Evolutionary conservation across 2,329 filamentous ascomycete species (phyloP).

Genomic region (Exophiala bonariae): DNA sequence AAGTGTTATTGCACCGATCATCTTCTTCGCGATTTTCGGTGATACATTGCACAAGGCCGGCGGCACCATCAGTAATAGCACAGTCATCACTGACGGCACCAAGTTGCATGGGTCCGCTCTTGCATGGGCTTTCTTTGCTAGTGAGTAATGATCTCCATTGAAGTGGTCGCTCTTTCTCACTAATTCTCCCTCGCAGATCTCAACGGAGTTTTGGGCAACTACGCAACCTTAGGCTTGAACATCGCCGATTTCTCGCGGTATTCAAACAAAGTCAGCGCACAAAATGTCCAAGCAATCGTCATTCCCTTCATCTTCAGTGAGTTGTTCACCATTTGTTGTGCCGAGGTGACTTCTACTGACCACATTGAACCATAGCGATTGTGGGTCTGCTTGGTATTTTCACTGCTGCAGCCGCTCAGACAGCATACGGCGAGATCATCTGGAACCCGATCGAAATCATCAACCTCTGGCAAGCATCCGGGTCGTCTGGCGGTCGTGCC

Average conservation of each 20-base stretch:
- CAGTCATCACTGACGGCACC: slow-evolving; percentile 21
- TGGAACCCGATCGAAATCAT: slow-evolving; percentile 25
- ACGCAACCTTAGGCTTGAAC: slow-evolving; percentile 25
- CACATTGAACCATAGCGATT: slow-evolving; percentile 13
- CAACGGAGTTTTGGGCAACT: slow-evolving; percentile 26
- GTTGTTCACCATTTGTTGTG: too few species aligned
- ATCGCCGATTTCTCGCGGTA: slow-evolving; percentile 28
- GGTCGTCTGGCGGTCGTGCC: slow-evolving; percentile 20
- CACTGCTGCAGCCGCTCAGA: slow-evolving; percentile 22
- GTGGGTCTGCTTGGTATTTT: slow-evolving; percentile 25
- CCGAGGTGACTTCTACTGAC: slow-evolving; percentile 10
- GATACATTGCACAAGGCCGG: slow-evolving; percentile 21
- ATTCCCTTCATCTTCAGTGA: slow-evolving; percentile 25
- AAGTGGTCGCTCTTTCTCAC: neutral
- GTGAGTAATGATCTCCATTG: slow-evolving; percentile 12
- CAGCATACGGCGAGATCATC: slow-evolving; percentile 18
- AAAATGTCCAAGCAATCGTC: slow-evolving; percentile 25
- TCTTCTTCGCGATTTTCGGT: slow-evolving; percentile 24
- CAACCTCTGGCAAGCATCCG: slow-evolving; percentile 16
- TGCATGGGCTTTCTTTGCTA: slow-evolving; percentile 24
- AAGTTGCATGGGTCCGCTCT: slow-evolving; percentile 18
- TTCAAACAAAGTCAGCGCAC: slow-evolving; percentile 25
- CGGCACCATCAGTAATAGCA: slow-evolving; percentile 24
- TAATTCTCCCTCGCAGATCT: slow-evolving; percentile 17
- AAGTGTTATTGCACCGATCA: slow-evolving; percentile 24